These are phyloP conservation scores for Colletotrichum gigasporum DNA, from an alignment of 2,329 filamentous ascomycete species.

Conservation along the genomic window DNA sequence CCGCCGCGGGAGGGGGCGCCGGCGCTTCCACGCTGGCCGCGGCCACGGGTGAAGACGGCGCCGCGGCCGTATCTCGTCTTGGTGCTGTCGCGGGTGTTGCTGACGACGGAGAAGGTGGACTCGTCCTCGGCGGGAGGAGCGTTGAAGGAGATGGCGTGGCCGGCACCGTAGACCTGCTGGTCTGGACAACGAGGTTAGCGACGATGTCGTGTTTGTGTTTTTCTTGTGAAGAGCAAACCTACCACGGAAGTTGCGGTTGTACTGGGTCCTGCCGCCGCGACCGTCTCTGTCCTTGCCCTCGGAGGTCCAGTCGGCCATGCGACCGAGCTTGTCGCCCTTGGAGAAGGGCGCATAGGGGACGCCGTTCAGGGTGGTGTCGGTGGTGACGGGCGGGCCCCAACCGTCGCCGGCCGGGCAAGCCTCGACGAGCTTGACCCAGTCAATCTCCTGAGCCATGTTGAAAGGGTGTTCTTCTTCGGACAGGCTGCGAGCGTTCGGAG, in stretches of 20 bases:
- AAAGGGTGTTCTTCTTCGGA: conserved; percentile 4
- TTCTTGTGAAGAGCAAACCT: conserved; percentile 35
- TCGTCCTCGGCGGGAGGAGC: conserved; percentile 95
- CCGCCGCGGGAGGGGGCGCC: conserved; percentile 60
- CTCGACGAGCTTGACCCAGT: conserved; percentile 71
- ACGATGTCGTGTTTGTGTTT: background rate
- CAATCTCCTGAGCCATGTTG: conserved; percentile 64
- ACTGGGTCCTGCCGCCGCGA: conserved; percentile 83
- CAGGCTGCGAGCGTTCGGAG: conserved; percentile 1
- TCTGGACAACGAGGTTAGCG: conserved; percentile 60
- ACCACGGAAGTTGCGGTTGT: conserved; percentile 95
- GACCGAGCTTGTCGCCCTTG: conserved; percentile 97
- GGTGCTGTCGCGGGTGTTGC: conserved; percentile 87
- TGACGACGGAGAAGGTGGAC: conserved; percentile 96
- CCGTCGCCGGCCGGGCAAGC: conserved; percentile 78
- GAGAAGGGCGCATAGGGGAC: conserved; percentile 98
- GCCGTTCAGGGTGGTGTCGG: conserved; percentile 89
- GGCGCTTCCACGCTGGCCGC: conserved; percentile 77
- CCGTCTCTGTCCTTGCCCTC: conserved; percentile 87
- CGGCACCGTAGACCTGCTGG: conserved; percentile 96
- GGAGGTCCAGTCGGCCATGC: conserved; percentile 98
- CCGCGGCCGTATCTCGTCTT: conserved; percentile 91
- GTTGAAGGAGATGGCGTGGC: conserved; percentile 86
- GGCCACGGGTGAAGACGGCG: conserved; percentile 87
- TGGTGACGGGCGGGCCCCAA: conserved; percentile 88